Percentiles rank a stretch among this genome's conserved stretches.
phyloP scores from a whole-genome alignment of 345 rosid species.

The Eucalyptus regnans region DNA sequence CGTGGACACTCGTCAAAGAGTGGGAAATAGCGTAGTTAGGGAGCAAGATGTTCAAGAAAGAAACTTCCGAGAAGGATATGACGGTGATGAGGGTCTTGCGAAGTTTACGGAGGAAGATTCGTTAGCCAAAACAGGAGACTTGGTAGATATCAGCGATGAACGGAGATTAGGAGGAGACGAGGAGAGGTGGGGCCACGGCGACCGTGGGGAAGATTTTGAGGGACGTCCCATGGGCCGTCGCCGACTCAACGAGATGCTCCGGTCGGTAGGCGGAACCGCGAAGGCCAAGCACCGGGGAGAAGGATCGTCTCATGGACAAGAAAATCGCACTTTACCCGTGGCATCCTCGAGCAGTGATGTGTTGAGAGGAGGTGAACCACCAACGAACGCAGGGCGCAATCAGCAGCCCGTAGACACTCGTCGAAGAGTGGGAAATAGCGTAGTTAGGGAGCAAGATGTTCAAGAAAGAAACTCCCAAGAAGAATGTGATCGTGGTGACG shows the following conservation, averaged over 20 bases:
- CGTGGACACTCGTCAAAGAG: neutral
- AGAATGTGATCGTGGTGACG: neutral
- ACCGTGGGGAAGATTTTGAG: no score
- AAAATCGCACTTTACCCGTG: no score
- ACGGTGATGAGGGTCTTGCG: neutral
- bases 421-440: neutral
- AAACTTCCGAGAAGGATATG: neutral
- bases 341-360: neutral
- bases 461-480: neutral
- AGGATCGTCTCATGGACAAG: no score
- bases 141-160: neutral
- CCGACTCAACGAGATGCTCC: no score
- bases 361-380: neutral
- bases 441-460: neutral
- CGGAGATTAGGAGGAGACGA: neutral
- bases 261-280: no score
- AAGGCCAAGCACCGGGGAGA: no score
- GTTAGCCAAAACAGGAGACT: neutral
- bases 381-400: neutral
- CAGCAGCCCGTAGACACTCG: neutral
- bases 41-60: neutral
- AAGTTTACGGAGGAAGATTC: neutral
- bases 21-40: neutral
- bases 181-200: neutral
- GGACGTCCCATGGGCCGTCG: no score